Evolutionary conservation across 768 basidiomycete species (phyloP), one percentile per base, ranked within the genome.

Genomic region (Mycena chlorophos): DNA sequence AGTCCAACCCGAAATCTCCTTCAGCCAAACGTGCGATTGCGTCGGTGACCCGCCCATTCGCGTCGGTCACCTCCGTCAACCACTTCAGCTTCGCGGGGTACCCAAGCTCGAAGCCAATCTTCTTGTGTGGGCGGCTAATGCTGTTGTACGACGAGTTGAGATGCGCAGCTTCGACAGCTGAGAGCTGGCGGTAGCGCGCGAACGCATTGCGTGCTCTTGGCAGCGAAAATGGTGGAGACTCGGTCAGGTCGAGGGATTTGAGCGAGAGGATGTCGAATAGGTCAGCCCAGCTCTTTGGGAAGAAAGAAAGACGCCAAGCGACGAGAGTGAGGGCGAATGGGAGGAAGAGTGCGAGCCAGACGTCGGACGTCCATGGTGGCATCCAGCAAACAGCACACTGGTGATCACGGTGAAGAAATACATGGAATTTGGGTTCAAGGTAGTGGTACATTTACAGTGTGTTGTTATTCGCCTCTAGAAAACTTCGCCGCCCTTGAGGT

Each of bases 31-130:
- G 66, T 10, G 73, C 78, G 42, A 85, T 78, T 1, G 68, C 70
- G 19, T 71, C 68, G 10, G 77, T 70, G 29, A 81, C 58, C 2
- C 59, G 65, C 4, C 72, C 63, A 55, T 80, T 80, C 45, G 73
- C 56, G 19, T 68, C 65, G 2, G 77, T 77, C 28, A 78, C 72
- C 39, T 71, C 68, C 52, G 73, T 69, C 4, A 82, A 69, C 19
- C 60, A 68, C 16, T 79, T 72, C 16, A 87, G 70, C 64, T 87
- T 87, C 20, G 66, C 68, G 4, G 78, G 69, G 62, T 87, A 87
- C 1, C 83, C 81, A 39, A 86, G 73, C 19, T 71, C 72, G 64
- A 75, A 76, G 0, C 77, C 81, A 3, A 84, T 63, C 8, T 77
- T 76, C 62, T 77, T 82, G 62, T 81, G 77, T 1, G 65, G 65